Evolutionary conservation across 805 yeast species (phyloP).

Genomic region (Spathaspora boniae): DNA sequence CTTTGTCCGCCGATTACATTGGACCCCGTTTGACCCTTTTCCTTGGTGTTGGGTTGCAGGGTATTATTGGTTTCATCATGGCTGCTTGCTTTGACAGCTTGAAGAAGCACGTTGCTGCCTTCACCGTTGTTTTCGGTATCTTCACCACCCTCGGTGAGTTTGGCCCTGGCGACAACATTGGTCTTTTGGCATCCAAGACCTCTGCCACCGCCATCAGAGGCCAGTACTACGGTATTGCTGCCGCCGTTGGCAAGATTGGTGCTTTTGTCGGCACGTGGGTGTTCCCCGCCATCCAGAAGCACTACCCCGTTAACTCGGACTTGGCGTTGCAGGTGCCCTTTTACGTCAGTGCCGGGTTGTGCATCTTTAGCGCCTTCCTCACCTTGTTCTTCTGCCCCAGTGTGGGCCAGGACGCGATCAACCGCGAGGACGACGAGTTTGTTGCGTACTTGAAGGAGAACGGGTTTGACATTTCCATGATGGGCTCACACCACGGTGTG

Average conservation of each 20-base stretch:
- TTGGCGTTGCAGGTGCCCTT: conserved; percentile 73
- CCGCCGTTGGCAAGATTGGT: conserved; percentile 89
- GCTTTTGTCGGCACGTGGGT: conserved; percentile 89
- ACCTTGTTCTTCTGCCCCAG: conserved; percentile 74
- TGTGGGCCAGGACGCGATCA: conserved; percentile 79
- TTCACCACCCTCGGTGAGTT: conserved; percentile 87
- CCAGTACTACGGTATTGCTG: conserved; percentile 85
- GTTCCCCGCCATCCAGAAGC: conserved; percentile 73
- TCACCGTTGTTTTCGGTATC: conserved; percentile 84
- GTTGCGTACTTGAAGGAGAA: conserved; percentile 59
- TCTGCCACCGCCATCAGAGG: conserved; percentile 87
- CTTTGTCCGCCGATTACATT: conserved; percentile 74
- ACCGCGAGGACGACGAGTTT: conserved; percentile 72
- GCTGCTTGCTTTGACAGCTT: conserved; percentile 63
- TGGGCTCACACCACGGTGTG: conserved; percentile 40
- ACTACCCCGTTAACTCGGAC: conserved; percentile 43
- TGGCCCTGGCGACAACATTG: conserved; percentile 92
- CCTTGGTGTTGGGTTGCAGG: conserved; percentile 69
- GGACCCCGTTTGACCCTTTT: conserved; percentile 86
- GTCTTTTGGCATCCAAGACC: conserved; percentile 82
- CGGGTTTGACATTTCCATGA: conserved; percentile 65
- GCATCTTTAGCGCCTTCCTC: conserved; percentile 65
- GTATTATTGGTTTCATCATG: conserved; percentile 77
- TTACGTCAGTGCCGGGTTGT: conserved; percentile 75
- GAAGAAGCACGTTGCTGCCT: conserved; percentile 63